Base-by-base conservation (phyloP, 1,139 yeast genomes). In the Suhomyces wounanorum region DNA sequence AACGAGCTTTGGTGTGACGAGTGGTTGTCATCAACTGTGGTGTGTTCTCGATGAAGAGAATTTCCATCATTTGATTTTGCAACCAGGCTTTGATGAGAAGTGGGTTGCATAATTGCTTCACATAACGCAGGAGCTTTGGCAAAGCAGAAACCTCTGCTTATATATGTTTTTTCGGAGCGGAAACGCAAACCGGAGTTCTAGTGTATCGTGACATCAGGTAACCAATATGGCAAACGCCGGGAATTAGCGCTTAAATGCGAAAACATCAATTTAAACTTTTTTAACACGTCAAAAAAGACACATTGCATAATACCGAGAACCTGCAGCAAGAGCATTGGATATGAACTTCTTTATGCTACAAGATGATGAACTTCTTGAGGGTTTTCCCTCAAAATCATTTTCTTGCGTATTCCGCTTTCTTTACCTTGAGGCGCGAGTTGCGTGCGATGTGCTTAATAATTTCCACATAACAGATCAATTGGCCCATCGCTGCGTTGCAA, bases 111-210 rank as follows among this genome's bases (percentile, higher is more conserved):
- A 17, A 11, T 30, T 21, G 8, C 23, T 33, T 30, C 28, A 41
- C 44, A 41, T 41, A 41, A 30, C 17, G 44, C 37, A 30, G 33
- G 33, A 41, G 26, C 36, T 37, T 41, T 41, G 44, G 44, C 44
- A 30, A 8, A 17, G 17, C 28, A 17, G 42, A 17, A 17, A 26
- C 18, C 33, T 14, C 33, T 26, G 25, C 16, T 25, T 25, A 40
- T 40, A 40, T 28, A 40, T 14, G 21, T 14, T 40, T 40, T 40
- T 40, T 40, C 42, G 42, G 42, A 40, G 33, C 42, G 42, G 33
- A 40, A 39, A 25, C 30, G 35, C 33, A 16, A n/a, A 11, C 42
- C 42, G 42, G 42, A 40, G 42, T 40, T 40, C 14, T 8, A 26
- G 42, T 7, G 42, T 40, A 40, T 40, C 33, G 42, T 40, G 35